Conservation (phyloP, 1,284 basidiomycete genomes). For the Puccinia polysora region DNA sequence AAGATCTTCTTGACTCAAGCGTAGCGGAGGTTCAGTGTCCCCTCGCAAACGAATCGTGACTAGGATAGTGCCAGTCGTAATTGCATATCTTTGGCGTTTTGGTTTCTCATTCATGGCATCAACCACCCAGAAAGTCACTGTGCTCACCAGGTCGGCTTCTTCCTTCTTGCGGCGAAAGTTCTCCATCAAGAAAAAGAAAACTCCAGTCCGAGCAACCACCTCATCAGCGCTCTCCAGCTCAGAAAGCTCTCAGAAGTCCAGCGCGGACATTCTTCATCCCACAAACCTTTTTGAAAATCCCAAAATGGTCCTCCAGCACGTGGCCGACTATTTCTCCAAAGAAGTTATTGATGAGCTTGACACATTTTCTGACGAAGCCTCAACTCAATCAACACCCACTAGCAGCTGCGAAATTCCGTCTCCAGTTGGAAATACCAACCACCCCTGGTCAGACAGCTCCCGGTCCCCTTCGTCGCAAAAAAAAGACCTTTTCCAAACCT, state of each 20-base stretch:
- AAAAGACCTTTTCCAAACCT: background rate
- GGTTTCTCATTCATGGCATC: no score
- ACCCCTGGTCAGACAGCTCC: background rate
- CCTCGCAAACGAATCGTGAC: no score
- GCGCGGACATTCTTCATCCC: constrained; percentile 2
- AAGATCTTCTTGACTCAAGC: no score
- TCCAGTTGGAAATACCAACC: constrained; percentile 1
- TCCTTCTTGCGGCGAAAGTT: constrained; percentile 11
- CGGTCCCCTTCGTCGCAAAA: background rate
- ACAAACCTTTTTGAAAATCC: constrained; percentile 25
- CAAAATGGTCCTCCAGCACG: constrained; percentile 1
- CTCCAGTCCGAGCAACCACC: constrained; percentile 12
- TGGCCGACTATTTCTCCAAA: constrained; percentile 19
- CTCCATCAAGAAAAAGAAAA: constrained; percentile 15
- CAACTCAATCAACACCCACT: constrained; percentile 10
- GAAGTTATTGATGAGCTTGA: background rate
- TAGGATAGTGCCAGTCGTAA: no score
- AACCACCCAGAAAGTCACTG: background rate
- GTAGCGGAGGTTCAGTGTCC: no score
- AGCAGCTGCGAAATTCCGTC: background rate
- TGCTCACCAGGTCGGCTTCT: constrained; percentile 20
- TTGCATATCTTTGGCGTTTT: no score
- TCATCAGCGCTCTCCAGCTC: background rate
- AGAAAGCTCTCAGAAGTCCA: background rate
- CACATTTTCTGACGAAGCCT: background rate